Base-by-base conservation (phyloP, 169 alveolate species). In the Perkinsus marinus region DNA sequence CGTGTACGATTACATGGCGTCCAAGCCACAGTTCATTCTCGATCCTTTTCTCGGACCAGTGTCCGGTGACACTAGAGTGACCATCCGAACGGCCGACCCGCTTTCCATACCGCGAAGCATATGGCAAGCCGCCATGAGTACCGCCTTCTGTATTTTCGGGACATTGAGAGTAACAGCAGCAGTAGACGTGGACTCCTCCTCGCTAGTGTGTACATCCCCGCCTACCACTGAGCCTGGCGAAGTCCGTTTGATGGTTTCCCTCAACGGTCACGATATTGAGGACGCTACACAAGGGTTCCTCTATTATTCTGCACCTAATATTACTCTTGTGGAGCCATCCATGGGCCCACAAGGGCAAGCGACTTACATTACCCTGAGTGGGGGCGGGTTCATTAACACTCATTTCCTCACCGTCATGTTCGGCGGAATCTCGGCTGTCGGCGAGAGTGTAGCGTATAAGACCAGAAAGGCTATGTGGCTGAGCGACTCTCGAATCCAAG, bases 1-100 rank as follows among this genome's bases (percentile, higher is more conserved):
- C 7, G 79, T 57, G 9, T 68, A 22, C 68, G 38, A 0, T 7
- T 57, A 16, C n/a, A 16, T 47, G 68, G 89, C 79, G 3, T 39
- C 91, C 68, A 90, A 68, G 68, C 92, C 91, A n/a, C 46, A 47
- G 79, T 92, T 92, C 92, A 90, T 90, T 38, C n/a, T 92, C 68
- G 43, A 39, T 0, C 94, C 94, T 37, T 92, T 90, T 93, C 90
- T 92, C 90, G 94, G 94, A 39, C 94, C 94, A 0, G 90, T 92
- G 47, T 69, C 91, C 16, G 94, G 94, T 0, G 90, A 92, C 92
- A 92, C 94, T 39, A 41, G 91, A 16, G 94, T 39, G n/a, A 22
- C 34, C 46, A 68, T 47, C 68, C 41, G 43, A 0, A 68, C 47
- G 68, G 46, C 89, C 0, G 47, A 34, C 47, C 26, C 5, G 37